Evolutionary conservation across 2,329 filamentous ascomycete species (phyloP), one percentile per base, ranked within the genome.

Genomic region (Neocucurbitaria cava): DNA sequence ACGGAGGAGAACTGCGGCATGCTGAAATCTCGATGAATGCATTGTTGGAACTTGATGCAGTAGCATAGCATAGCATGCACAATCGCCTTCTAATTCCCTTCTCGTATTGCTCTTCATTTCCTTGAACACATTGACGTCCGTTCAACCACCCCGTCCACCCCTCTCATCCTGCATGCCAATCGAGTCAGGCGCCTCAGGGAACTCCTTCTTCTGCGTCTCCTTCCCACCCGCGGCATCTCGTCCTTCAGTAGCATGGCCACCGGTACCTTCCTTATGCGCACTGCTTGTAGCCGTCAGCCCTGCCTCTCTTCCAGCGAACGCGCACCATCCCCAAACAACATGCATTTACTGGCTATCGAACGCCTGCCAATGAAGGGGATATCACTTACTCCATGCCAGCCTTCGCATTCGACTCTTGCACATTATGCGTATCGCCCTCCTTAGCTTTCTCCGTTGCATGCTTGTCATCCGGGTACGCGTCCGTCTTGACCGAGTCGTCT

Each of bases 101-200:
- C 11, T 39, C 36, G n/a, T n/a, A n/a, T n/a, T 40, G 10, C 5
- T 40, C 3, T 23, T 15, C 15, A n/a, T 1, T 23, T 23, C 38
- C 18, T 15, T 11, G 15, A 2, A 23, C 6, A 23, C 2, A 23
- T 15, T 4, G 5, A 5, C 3, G 10, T 40, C 15, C 31, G 31
- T 13, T 40, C 38, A 77, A 63, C 57, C 69, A 36, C 79, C 78
- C 49, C 79, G 77, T 36, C 75, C 76, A 51, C 80, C 80, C 49
- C 79, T 71, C 74, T 82, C 80, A 64, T 82, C 79, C 66, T 82
- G 78, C 77, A 82, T 81, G 0, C 80, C 80, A 61, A 82, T 81
- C 5, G 70, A 68, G 44, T 77, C 79, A 1, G 80, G 80, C 13
- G 78, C 75, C 65, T 81, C 80, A 3, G 80, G 80, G 49, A 77